Evolutionary conservation across 1,284 basidiomycete species (phyloP).

Genomic region (Ganoderma leucocontextum): DNA sequence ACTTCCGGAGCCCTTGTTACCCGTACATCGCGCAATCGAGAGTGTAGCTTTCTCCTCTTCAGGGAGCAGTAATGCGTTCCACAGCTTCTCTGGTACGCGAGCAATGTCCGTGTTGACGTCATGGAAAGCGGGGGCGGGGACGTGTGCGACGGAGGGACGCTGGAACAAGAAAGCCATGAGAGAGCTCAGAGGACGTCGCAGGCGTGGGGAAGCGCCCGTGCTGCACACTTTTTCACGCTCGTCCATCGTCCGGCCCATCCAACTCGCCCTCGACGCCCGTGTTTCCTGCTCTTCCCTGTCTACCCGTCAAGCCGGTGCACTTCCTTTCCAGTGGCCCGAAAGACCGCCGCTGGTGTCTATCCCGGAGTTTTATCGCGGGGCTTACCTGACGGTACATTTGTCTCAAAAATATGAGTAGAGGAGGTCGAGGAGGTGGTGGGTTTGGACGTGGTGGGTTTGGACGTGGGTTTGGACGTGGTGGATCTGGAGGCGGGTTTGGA

Average conservation of each 20-base stretch:
- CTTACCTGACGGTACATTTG: background rate
- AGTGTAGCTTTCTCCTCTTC: conserved; percentile 26
- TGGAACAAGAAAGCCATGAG: conserved; percentile 39
- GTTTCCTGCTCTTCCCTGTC: conserved; percentile 14
- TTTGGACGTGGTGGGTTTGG: conserved; percentile 34
- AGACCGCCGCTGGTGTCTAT: conserved; percentile 11
- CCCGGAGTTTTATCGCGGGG: background rate
- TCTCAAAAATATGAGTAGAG: conserved; percentile 37
- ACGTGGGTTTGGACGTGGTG: conserved; percentile 23
- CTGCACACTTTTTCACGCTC: conserved; percentile 32
- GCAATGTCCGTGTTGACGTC: conserved; percentile 24
- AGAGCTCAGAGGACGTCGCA: conserved; percentile 11
- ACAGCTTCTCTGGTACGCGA: conserved; percentile 31
- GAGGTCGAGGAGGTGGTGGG: conserved; percentile 33
- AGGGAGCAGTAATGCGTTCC: conserved; percentile 25
- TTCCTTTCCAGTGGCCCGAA: conserved; percentile 4
- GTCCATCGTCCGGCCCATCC: conserved; percentile 22
- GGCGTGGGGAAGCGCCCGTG: conserved; percentile 25
- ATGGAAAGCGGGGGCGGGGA: conserved; percentile 21
- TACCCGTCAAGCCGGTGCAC: conserved; percentile 12
- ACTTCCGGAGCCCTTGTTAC: conserved; percentile 14
- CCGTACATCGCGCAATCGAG: conserved; percentile 25
- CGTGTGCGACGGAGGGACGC: conserved; percentile 28
- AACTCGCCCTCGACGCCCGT: conserved; percentile 15
- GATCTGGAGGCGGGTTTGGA: conserved; percentile 33